Conservation (phyloP, 768 basidiomycete genomes). For the Boletus sensibilis region DNA sequence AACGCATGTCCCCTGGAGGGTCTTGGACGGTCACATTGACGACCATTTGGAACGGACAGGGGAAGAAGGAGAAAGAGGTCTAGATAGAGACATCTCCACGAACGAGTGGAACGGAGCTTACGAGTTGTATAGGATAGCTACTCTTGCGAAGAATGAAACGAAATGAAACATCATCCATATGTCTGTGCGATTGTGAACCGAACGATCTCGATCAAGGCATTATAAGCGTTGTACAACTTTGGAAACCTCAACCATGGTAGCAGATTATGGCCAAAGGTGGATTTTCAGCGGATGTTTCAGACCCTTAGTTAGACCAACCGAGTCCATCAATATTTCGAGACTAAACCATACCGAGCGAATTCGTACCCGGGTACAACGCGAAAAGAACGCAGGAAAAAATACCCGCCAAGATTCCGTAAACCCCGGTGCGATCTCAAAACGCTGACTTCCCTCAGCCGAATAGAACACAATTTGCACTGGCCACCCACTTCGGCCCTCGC, state of each 20-base stretch:
- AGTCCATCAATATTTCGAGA: background rate
- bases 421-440: background rate
- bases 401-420: conserved; percentile 19
- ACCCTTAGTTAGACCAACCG: background rate
- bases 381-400: conserved; percentile 7
- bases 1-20: conserved; percentile 27
- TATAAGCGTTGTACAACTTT: background rate
- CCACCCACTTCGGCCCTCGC: background rate
- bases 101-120: conserved; percentile 21
- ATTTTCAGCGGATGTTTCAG: conserved; percentile 15
- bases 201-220: background rate
- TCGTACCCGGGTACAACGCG: conserved; percentile 4
- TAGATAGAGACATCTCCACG: conserved; percentile 15
- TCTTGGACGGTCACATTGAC: conserved; percentile 10
- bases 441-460: conserved; percentile 1
- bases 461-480: background rate
- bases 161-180: conserved; percentile 40
- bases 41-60: conserved; percentile 12
- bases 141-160: conserved; percentile 41
- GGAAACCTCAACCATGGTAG: background rate
- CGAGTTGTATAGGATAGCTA: conserved; percentile 25
- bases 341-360: conserved; percentile 18
- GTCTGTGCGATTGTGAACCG: conserved; percentile 4
- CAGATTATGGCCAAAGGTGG: background rate
- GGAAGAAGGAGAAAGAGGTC: conserved; percentile 10